Percentiles rank a stretch among this genome's conserved stretches.
phyloP scores from a whole-genome alignment of 306 rosid genomes.

The Cucumis cinereus region DNA sequence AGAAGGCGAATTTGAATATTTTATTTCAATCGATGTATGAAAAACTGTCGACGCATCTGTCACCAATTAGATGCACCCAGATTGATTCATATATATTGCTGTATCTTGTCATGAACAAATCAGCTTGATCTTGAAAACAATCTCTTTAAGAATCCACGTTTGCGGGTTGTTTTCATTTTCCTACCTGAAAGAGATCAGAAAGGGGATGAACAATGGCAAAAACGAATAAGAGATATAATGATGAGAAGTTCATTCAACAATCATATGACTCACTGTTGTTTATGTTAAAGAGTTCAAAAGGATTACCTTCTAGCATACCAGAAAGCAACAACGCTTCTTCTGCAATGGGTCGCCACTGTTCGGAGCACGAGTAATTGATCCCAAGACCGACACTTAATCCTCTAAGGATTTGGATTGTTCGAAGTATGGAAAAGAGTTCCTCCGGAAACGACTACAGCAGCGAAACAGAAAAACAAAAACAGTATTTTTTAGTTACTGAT shows the following conservation, averaged over 20 bases:
- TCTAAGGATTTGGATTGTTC: constrained; percentile 85
- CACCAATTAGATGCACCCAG: not conserved
- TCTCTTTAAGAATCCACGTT: constrained; percentile 1
- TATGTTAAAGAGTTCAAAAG: not conserved
- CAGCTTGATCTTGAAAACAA: constrained; percentile 1
- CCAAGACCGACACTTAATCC: constrained; percentile 96
- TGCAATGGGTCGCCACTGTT: constrained; percentile 92
- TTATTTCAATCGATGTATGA: not conserved
- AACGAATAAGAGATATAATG: not conserved
- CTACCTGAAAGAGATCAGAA: not conserved
- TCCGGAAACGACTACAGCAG: constrained; percentile 73
- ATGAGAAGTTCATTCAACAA: not conserved
- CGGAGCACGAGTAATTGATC: constrained; percentile 88
- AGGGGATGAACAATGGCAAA: not conserved
- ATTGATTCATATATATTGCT: not conserved
- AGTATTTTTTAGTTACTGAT: not conserved
- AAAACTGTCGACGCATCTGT: not conserved
- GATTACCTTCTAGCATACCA: constrained; percentile 64
- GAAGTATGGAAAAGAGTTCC: constrained; percentile 84
- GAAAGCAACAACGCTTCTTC: constrained; percentile 72
- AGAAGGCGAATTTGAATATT: not conserved
- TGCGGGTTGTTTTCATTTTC: not conserved
- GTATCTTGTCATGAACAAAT: not conserved
- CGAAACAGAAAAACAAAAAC: constrained; percentile 9
- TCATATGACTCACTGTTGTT: not conserved